Evolutionary conservation across 2,329 filamentous ascomycete genomes (phyloP), one percentile per base, ranked within the genome.

Genomic region (Orbilia javanica): DNA sequence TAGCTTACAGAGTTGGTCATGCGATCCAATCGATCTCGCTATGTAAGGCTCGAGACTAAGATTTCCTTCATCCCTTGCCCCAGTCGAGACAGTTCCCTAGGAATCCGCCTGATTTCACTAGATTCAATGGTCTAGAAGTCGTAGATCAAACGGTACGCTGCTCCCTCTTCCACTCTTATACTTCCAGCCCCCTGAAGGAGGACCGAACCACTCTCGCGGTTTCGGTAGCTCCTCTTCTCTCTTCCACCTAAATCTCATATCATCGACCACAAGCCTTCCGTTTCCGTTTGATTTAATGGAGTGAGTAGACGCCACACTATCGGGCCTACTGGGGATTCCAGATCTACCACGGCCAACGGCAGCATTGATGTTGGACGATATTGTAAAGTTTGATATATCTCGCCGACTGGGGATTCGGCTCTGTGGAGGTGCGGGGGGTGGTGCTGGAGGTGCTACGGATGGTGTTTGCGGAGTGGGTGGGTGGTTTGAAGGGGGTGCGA

Each of bases 81-180:
- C 4, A 39, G 11, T 4, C n/a, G 3, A 13, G 5, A 29, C 4
- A 3, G 25, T 27, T 20, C 25, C 50, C 25, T 25, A 1, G 3
- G 2, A 1, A 18, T 27, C 27, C 10, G 31, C 20, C 10, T 31
- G n/a, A 13, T 15, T 34, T 4, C n/a, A 34, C 34, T 39, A n/a
- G 27, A 55, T 34, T 76, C 6, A 53, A 55, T 75, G 63, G 34
- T 81, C 80, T 34, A 91, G 87, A 13, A 88, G 86, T 80, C 87
- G 89, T 83, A 99, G 84, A 86, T 98, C 93, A 81, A 98, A 86
- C 31, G 96, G 96, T 81, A 98, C 94, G 86, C 93, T 97, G 85
- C 94, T 97, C 34, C 94, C 95, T 83, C 95, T 89, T 7, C 96
- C 96, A 39, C 96, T 96, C 79, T 95, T 88, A 84, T 98, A 99